Conservation (phyloP, 208 protist genomes). For the Naegleria gruberi region DNA sequence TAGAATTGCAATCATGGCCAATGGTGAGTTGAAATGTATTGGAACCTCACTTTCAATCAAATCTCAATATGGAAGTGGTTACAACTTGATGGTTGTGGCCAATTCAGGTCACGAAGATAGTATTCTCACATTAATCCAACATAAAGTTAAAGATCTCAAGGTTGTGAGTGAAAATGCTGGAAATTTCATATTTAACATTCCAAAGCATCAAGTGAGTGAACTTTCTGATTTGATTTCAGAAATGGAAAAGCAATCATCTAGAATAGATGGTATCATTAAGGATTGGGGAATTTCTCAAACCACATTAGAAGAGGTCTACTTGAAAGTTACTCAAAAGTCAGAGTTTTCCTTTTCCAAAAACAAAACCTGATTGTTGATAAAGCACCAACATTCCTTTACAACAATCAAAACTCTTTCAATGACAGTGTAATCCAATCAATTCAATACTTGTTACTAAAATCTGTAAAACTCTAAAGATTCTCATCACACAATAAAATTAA, state of each 20-base stretch:
- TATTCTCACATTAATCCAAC: background rate
- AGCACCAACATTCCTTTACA: too few species aligned
- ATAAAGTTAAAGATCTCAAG: background rate
- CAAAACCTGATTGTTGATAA: too few species aligned
- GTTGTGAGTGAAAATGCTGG: background rate
- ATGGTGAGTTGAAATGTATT: conserved; percentile 34
- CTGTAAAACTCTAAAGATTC: too few species aligned
- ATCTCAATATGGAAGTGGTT: conserved; percentile 10
- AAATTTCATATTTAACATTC: background rate
- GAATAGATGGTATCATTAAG: background rate
- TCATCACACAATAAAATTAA: too few species aligned
- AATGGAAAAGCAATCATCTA: background rate
- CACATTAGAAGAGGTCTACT: conserved; percentile 25
- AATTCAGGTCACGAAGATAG: background rate
- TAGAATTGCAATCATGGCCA: conserved; percentile 75
- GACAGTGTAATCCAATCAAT: too few species aligned
- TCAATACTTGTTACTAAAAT: too few species aligned
- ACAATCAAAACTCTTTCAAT: too few species aligned
- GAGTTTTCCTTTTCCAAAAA: too few species aligned
- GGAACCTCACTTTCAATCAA: conserved; percentile 6
- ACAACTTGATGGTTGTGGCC: background rate
- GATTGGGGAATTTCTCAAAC: conserved; percentile 27
- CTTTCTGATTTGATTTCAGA: background rate
- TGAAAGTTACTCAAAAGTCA: background rate
- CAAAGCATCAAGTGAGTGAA: background rate